These are phyloP conservation scores for Coemansia sp. DNA, from an alignment of 192 early-diverging fungal species.

Conservation along the genomic window DNA sequence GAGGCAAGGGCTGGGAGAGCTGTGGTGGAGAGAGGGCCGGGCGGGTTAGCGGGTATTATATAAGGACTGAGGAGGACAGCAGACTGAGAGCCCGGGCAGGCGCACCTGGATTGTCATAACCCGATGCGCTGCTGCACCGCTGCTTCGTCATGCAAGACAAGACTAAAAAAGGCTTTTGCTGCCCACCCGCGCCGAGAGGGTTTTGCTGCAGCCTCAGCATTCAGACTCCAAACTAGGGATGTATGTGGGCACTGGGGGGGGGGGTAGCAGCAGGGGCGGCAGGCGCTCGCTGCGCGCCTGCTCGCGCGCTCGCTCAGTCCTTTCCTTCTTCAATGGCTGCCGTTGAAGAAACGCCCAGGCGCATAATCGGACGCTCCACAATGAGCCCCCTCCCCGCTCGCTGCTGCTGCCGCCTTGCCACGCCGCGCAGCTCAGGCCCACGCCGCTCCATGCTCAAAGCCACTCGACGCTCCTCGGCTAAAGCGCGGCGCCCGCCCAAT, in stretches of 20 bases:
- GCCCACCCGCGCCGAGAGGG: slow-evolving; percentile 5
- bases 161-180: slow-evolving; percentile 27
- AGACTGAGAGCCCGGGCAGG: slow-evolving; percentile 7
- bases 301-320: too few species aligned
- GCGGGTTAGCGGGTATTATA: slow-evolving; percentile 5
- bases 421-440: background rate
- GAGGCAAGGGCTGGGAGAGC: background rate
- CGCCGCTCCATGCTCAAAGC: slow-evolving; percentile 15
- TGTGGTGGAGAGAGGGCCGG: background rate
- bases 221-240: slow-evolving; percentile 2
- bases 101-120: slow-evolving; percentile 44
- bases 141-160: slow-evolving; percentile 21
- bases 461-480: slow-evolving; percentile 19
- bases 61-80: background rate
- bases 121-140: slow-evolving; percentile 27
- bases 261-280: too few species aligned
- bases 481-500: slow-evolving; percentile 13
- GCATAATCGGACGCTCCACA: too few species aligned
- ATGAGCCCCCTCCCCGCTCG: background rate
- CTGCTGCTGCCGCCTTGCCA: background rate
- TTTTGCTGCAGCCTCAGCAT: slow-evolving; percentile 9
- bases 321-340: too few species aligned
- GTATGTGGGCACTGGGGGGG: too few species aligned
- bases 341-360: background rate
- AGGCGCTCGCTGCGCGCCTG: background rate